phyloP scores from a whole-genome alignment of 1,284 basidiomycete species.

The Puccinia polysora region DNA sequence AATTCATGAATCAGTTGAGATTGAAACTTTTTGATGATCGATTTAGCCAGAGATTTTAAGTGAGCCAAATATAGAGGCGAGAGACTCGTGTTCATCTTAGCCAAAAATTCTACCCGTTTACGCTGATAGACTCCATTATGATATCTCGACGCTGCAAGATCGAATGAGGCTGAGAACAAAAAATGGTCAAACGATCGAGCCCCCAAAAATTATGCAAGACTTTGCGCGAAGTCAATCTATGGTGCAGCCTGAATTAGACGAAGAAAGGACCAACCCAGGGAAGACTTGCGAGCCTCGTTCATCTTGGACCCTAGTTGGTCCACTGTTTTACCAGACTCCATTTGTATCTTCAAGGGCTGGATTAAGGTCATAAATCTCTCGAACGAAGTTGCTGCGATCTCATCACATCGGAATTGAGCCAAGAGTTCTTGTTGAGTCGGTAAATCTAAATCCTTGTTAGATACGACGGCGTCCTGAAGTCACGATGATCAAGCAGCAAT shows the following conservation, averaged over 20 bases:
- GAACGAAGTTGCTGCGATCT: constrained; percentile 78
- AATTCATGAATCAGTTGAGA: constrained; percentile 70
- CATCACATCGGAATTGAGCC: constrained; percentile 98
- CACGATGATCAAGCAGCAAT: neutral
- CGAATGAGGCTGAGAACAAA: constrained; percentile 59
- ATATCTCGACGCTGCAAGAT: constrained; percentile 89
- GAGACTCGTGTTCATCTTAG: constrained; percentile 71
- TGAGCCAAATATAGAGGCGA: constrained; percentile 91
- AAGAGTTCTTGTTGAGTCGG: constrained; percentile 97
- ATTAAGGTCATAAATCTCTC: constrained; percentile 73
- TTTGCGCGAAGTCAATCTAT: neutral
- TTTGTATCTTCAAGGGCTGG: constrained; percentile 72
- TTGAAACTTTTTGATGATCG: constrained; percentile 70
- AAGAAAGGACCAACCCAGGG: constrained; percentile 61
- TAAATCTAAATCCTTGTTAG: constrained; percentile 95
- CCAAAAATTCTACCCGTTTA: constrained; percentile 78
- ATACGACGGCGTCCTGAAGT: constrained; percentile 89
- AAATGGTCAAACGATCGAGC: neutral
- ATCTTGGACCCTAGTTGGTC: constrained; percentile 81
- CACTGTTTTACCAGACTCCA: constrained; percentile 80
- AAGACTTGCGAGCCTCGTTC: constrained; percentile 68
- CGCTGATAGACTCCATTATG: constrained; percentile 88
- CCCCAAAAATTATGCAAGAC: neutral
- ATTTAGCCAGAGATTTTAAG: constrained; percentile 89
- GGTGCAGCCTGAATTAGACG: too few relatives aligned